Evolutionary conservation across 495 filamentous ascomycete species (phyloP), one percentile per base, ranked within the genome.

Genomic region (Podospora pseudocomata): DNA sequence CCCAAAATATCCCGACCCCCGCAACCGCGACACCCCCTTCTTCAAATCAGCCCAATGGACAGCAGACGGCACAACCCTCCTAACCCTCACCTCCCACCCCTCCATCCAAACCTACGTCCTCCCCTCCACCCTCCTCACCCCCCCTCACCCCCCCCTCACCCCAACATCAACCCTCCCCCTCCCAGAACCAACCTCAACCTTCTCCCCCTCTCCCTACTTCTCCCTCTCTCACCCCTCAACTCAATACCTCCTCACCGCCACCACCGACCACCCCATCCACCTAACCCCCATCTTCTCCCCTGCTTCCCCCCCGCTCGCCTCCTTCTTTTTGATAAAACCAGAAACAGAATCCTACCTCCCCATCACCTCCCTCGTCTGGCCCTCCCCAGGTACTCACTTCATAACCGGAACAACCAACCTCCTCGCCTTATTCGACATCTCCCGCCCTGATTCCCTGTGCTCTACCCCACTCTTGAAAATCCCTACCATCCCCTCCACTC

Each of bases 301-400:
- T 16, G 61, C 56, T 11, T 26, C 68, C 5, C 18, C 78, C 75
- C 68, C 74, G 83, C 60, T 88, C 62, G 76, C 86, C 19, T 85
- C 82, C 63, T 97, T 95, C 79, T 87, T 84, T 2, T 83, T 96
- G 58, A 85, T 93, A 62, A 85, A 89, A 69, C 83, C 86, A 27
- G 88, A 87, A 57, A 96, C 92, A 0, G 95, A 99, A 77, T 85
- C 83, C 49, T 93, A 92, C 81, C 88, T 90, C 60, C 85, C 90
- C 20, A 88, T 93, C 1, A 82, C 91, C 68, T 91, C 90, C 13
- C 85, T 99, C 16, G 72, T 90, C 55, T 97, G 91, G 81, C 82
- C 84, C 0, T 72, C 82, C 0, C 80, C 86, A 0, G 88, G 90
- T 11, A 80, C 79, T 0, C 80, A 84, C 77, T 90, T 91, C 79